Evolutionary conservation across 495 filamentous ascomycete species (phyloP).

Genomic region (Hypoxylon fragiforme): DNA sequence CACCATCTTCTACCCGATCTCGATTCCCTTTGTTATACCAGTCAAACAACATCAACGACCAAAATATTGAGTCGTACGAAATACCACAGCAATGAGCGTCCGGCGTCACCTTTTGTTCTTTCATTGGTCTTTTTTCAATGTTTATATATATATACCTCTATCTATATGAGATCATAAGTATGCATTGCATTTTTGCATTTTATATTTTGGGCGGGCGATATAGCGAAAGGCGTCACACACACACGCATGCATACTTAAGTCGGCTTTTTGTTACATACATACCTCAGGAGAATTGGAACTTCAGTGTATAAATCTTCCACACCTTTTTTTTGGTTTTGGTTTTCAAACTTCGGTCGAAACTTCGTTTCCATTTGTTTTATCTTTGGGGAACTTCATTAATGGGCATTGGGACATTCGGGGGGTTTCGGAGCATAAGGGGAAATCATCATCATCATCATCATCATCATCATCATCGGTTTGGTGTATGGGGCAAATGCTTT

Average conservation of each 20-base stretch:
- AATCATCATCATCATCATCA: too few relatives aligned
- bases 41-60: not conserved
- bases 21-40: not conserved
- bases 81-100: not conserved
- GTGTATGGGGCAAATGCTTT: too few relatives aligned
- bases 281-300: too few relatives aligned
- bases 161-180: slow-evolving; percentile 10
- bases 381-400: not conserved
- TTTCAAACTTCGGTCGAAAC: too few relatives aligned
- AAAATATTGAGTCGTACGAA: not conserved
- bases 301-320: too few relatives aligned
- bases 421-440: slow-evolving; percentile 23
- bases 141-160: slow-evolving; percentile 15
- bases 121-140: not conserved
- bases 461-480: not conserved
- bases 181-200: slow-evolving; percentile 30
- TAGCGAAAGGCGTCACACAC: slow-evolving; percentile 12
- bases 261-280: slow-evolving; percentile 6
- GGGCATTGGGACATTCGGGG: slow-evolving; percentile 12
- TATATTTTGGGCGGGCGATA: slow-evolving; percentile 14
- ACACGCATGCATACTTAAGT: slow-evolving; percentile 14
- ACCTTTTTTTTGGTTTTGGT: too few relatives aligned
- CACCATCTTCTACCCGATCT: not conserved
- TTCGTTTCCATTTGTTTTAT: slow-evolving; percentile 18
- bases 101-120: slow-evolving; percentile 6